Evolutionary conservation across 371 early-diverging fungal genomes (phyloP).

Genomic region (Batkoa obscura): DNA sequence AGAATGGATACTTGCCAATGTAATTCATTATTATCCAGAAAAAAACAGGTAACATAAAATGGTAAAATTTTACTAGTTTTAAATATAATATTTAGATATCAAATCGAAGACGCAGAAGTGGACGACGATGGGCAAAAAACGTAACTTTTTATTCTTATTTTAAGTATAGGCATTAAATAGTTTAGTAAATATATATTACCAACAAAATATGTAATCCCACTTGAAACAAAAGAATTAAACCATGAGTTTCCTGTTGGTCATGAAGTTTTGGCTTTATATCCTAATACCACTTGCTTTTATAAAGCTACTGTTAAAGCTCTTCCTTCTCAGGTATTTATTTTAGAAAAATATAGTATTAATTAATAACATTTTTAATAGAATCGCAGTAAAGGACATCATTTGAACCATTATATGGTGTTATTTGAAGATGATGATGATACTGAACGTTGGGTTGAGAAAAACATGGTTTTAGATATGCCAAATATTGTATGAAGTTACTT

Average conservation of each 20-base stretch:
- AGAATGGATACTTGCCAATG: slow-evolving; percentile 57
- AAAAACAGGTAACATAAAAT: slow-evolving; percentile 26
- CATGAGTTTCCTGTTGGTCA: slow-evolving; percentile 38
- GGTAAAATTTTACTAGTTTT: neutral
- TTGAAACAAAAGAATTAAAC: slow-evolving; percentile 20
- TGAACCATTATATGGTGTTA: slow-evolving; percentile 3
- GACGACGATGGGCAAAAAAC: slow-evolving; percentile 37
- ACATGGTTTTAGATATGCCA: slow-evolving; percentile 1
- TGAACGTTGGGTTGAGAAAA: neutral
- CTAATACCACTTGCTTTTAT: slow-evolving; percentile 72
- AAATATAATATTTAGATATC: slow-evolving; percentile 19
- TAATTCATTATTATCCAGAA: slow-evolving; percentile 35
- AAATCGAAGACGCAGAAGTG: slow-evolving; percentile 56
- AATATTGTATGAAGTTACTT: neutral
- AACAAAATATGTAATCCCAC: slow-evolving; percentile 36
- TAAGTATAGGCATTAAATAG: too few relatives aligned
- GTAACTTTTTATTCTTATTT: slow-evolving; percentile 21
- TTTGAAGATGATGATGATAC: slow-evolving; percentile 5
- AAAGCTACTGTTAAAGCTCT: slow-evolving; percentile 45
- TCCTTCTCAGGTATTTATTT: slow-evolving; percentile 35
- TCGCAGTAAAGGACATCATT: slow-evolving; percentile 3
- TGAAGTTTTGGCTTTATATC: slow-evolving; percentile 65
- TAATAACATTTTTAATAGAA: neutral
- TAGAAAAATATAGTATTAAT: neutral
- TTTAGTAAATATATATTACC: slow-evolving; percentile 35